Percentiles rank a stretch among this genome's conserved stretches.
Evolutionary conservation across 257 asterid species (phyloP).

Genomic region (Nemophila menziesii): DNA sequence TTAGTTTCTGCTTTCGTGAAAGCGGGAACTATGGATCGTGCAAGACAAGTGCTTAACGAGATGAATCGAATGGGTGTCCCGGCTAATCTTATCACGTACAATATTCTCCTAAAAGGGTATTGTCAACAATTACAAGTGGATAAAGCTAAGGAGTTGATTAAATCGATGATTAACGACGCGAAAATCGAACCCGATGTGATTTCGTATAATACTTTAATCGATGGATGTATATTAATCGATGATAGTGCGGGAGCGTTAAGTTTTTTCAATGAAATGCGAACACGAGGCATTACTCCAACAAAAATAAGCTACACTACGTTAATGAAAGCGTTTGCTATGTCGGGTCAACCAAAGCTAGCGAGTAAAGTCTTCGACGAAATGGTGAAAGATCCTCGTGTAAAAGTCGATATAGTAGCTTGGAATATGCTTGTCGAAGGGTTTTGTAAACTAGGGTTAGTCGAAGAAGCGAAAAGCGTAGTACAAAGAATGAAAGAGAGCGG

Average conservation of each 20-base stretch:
- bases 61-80: constrained; percentile 58
- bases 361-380: constrained; percentile 79
- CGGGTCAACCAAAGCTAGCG: constrained; percentile 80
- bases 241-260: constrained; percentile 78
- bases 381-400: constrained; percentile 80
- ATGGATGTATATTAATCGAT: constrained; percentile 73
- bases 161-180: constrained; percentile 51
- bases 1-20: constrained; percentile 72
- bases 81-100: constrained; percentile 75
- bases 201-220: constrained; percentile 77
- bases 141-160: constrained; percentile 57
- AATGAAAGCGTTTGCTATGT: constrained; percentile 90
- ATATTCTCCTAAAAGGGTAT: constrained; percentile 81
- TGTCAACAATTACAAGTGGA: constrained; percentile 84
- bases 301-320: constrained; percentile 87
- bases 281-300: constrained; percentile 79
- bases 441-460: constrained; percentile 59
- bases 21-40: constrained; percentile 70
- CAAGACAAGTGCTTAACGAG: constrained; percentile 57
- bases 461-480: constrained; percentile 55
- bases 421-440: constrained; percentile 88
- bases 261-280: constrained; percentile 89
- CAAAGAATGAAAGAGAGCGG: constrained; percentile 66
- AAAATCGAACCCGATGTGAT: constrained; percentile 84
- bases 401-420: constrained; percentile 87